Evolutionary conservation across 225 moss, liverwort and hornwort genomes (phyloP), one percentile per base, ranked within the genome.

Genomic region (Polytrichum formosum): DNA sequence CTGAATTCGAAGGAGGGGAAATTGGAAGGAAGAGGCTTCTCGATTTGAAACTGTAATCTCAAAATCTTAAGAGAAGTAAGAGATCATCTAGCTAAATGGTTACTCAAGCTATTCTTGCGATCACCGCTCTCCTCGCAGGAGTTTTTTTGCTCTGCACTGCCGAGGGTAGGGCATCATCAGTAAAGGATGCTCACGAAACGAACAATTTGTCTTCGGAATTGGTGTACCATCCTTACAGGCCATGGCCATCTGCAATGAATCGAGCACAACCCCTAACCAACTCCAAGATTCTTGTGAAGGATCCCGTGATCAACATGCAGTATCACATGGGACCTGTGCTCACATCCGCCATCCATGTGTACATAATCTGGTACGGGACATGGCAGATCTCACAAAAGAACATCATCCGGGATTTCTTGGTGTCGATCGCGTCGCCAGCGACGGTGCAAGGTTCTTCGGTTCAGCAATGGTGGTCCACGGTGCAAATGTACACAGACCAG

Each of bases 281-380:
- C 46, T 79, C 82, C 8, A 85, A 82, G 72, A 58, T 74, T 20
- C 74, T 85, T 33, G 85, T 85, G 5, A 56, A 75, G 28, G 78
- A 79, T 31, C 82, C 85, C 1, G 4, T 23, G 28, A 55, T 82
- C 54, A 77, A 85, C 67, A 79, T 87, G 81, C 80, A 79, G 58
- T 87, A 87, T 73, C 87, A 87, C 77, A 84, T 87, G 84, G 87
- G 87, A 0, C 87, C 87, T 7, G 87, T 87, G 46, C 84, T 87
- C 79, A 87, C 87, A 26, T 84, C 84, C 26, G 79, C 81, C 20
- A 84, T 87, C 58, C 81, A 79, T 9, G 81, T 87, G 60, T 87
- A 84, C 75, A 79, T 87, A 6, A 79, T 87, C 73, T 87, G 87
- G 87, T 87, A 87, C 65, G 87, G 87, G 19, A 27, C 55, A 18